Base-by-base conservation (phyloP, 768 basidiomycete species). In the Phallus indusiatus region DNA sequence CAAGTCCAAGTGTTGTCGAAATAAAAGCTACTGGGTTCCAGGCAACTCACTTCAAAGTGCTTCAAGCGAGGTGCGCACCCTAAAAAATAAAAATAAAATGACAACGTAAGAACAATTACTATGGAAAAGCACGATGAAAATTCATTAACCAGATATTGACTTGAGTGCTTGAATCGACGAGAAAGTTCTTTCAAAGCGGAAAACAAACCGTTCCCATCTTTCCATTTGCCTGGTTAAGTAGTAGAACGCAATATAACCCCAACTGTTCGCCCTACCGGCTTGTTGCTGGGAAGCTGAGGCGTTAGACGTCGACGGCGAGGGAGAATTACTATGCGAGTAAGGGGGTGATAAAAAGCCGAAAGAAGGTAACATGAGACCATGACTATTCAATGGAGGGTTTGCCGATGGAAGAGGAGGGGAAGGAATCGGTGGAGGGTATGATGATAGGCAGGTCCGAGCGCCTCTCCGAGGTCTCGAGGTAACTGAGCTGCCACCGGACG, bases 171-270 rank as follows among this genome's bases (percentile, higher is more conserved):
- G 74, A 72, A 89, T 80, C 3, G 87, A 88, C 17, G 81, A 71
- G 69, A 90, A 90, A 35, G 84, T 84, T 67, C 81, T 85, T 66
- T 89, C 86, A 64, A 88, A 90, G 47, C 84, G 75, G 65, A 91
- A 90, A 11, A 90, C 78, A 64, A 91, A 91, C 21, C 88, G 77
- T 66, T 86, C 78, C 88, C 88, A 91, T 28, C 88, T 79, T 63
- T 82, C 82, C 82, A 90, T 90, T 67, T 89, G 85, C 64, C 87
- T 81, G 1, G 85, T 82, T 20, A 91, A 71, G 67, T 90, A 91
- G 68, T 78, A 89, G 49, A 90, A 81, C 0, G 84, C 85, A 34
- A 91, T 85, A 63, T 88, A 82, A 0, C 87, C 88, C 88, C 88
- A 91, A 56, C 87, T 84, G 61, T 80, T 76, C 62, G 80, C 84